Conservation (phyloP, 192 early-diverging fungal species). For the Rhizophagus sp. region DNA sequence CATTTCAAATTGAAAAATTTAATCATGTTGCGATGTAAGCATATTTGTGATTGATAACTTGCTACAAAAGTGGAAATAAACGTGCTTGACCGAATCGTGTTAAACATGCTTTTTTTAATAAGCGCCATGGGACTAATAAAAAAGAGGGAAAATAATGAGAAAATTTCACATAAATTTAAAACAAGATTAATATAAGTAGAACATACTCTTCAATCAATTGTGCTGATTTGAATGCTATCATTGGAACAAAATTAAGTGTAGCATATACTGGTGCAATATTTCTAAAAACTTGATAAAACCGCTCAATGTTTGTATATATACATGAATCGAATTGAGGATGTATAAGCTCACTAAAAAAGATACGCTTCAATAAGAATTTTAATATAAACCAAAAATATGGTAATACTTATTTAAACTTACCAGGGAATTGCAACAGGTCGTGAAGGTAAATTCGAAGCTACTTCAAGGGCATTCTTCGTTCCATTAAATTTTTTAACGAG, state of each 20-base stretch:
- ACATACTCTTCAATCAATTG: constrained; percentile 55
- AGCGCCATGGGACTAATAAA: constrained; percentile 47
- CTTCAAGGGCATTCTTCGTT: constrained; percentile 44
- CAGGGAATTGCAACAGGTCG: constrained; percentile 59
- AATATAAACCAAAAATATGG: not conserved
- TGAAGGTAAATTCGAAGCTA: constrained; percentile 39
- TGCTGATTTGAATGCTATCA: constrained; percentile 62
- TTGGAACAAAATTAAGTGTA: constrained; percentile 73
- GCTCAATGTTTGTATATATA: constrained; percentile 40
- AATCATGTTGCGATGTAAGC: constrained; percentile 62
- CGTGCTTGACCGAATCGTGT: constrained; percentile 60
- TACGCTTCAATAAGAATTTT: not conserved
- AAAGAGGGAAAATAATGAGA: not conserved
- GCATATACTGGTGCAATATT: constrained; percentile 64
- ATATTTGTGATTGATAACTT: constrained; percentile 70
- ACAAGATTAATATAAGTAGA: not conserved
- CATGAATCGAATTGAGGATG: constrained; percentile 60
- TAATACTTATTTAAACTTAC: constrained; percentile 27
- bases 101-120: constrained; percentile 45
- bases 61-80: constrained; percentile 68
- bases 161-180: not conserved
- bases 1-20: constrained; percentile 30
- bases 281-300: constrained; percentile 56
- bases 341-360: constrained; percentile 42
- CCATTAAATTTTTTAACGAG: constrained; percentile 38